phyloP scores from a whole-genome alignment of 2,329 filamentous ascomycete genomes.

The Sporothrix sp. region DNA sequence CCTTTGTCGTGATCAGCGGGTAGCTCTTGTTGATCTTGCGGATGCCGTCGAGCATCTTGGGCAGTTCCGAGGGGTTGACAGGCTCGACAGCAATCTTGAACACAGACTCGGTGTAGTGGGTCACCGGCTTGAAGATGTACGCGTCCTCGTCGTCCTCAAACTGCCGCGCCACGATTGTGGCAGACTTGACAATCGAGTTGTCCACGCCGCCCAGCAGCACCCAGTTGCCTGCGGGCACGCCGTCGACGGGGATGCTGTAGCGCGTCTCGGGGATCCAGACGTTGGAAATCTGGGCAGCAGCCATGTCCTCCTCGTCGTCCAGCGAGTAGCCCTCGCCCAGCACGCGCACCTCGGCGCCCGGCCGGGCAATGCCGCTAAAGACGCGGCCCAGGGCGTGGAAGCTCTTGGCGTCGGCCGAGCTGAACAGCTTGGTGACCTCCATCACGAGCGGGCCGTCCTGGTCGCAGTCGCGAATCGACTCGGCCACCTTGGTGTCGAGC shows the following conservation, averaged over 20 bases:
- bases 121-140: slow-evolving; percentile 87
- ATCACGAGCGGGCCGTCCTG: slow-evolving; percentile 87
- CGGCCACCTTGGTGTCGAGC: slow-evolving; percentile 67
- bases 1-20: slow-evolving; percentile 88
- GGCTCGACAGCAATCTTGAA: slow-evolving; percentile 97
- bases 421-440: slow-evolving; percentile 89
- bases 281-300: slow-evolving; percentile 68
- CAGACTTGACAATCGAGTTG: slow-evolving; percentile 97
- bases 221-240: slow-evolving; percentile 87
- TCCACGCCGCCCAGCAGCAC: slow-evolving; percentile 88
- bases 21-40: slow-evolving; percentile 98
- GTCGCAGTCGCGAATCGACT: slow-evolving; percentile 72
- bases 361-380: slow-evolving; percentile 79
- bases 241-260: slow-evolving; percentile 86
- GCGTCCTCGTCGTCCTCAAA: slow-evolving; percentile 83
- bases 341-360: slow-evolving; percentile 76
- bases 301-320: slow-evolving; percentile 98
- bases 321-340: slow-evolving; percentile 92
- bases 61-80: slow-evolving; percentile 93
- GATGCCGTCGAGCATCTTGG: slow-evolving; percentile 96
- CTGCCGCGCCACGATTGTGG: slow-evolving; percentile 73
- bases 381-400: slow-evolving; percentile 89
- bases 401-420: slow-evolving; percentile 75
- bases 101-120: slow-evolving; percentile 93
- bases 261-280: slow-evolving; percentile 87